Percentiles rank a stretch among this genome's conserved stretches.
These are phyloP conservation scores for Colletotrichum filicis DNA, from an alignment of 2,329 filamentous ascomycete genomes.

Conservation along the genomic window DNA sequence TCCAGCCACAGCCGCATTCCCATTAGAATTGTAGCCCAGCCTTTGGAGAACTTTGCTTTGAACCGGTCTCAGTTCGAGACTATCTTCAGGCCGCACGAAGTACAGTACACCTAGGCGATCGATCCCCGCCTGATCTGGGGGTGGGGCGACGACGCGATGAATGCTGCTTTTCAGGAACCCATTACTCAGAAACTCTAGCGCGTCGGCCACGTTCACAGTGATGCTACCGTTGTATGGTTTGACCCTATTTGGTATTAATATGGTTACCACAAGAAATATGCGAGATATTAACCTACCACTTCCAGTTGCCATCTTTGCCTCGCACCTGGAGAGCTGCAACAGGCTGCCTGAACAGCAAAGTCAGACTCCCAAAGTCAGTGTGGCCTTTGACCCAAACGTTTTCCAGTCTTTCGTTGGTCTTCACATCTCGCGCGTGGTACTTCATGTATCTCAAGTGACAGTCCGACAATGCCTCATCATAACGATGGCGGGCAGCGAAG, in stretches of 20 bases:
- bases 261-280: rapidly evolving
- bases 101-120: slow-evolving; percentile 60
- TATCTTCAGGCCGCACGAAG: slow-evolving; percentile 50
- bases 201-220: slow-evolving; percentile 63
- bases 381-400: slow-evolving; percentile 55
- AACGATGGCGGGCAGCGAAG: slow-evolving; percentile 64
- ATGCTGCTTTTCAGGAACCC: slow-evolving; percentile 57
- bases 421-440: slow-evolving; percentile 59
- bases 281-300: slow-evolving; percentile 43
- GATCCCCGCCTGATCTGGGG: slow-evolving; percentile 53
- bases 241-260: slow-evolving; percentile 40
- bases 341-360: slow-evolving; percentile 67
- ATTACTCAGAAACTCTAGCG: slow-evolving; percentile 58
- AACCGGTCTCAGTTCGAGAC: slow-evolving; percentile 44
- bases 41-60: slow-evolving; percentile 45
- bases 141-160: slow-evolving; percentile 55
- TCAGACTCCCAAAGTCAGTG: slow-evolving; percentile 66
- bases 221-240: slow-evolving; percentile 59
- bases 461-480: slow-evolving; percentile 60
- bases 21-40: slow-evolving; percentile 41
- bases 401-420: slow-evolving; percentile 51
- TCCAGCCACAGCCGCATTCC: slow-evolving; percentile 41
- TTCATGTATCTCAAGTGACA: slow-evolving; percentile 71
- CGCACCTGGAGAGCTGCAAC: slow-evolving; percentile 66
- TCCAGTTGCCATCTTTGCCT: slow-evolving; percentile 55